Evolutionary conservation across 495 filamentous ascomycete species (phyloP), one percentile per base, ranked within the genome.

Genomic region (Aspergillus diversus): DNA sequence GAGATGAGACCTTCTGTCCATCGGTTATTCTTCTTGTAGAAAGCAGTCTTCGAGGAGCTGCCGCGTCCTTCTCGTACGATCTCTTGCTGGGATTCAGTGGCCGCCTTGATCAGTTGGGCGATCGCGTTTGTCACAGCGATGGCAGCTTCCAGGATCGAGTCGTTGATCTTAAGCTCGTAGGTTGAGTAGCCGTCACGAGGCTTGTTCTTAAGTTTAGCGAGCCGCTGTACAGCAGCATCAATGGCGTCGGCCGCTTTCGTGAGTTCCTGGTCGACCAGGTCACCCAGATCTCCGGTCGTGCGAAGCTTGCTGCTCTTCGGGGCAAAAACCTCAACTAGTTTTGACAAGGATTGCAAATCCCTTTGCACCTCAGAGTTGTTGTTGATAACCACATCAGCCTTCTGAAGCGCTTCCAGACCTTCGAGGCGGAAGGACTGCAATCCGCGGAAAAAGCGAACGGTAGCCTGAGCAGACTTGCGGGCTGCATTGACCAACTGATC

Each of bases 11-110:
- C 95, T 72, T 99, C 96, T 0, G 95, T 98, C 95, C 95, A 99
- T 46, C 95, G 88, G 68, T 92, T 92, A 83, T 97, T 96, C 80
- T 97, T 97, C 85, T 99, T 99, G 87, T 99, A 99, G 82, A 98
- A 99, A 39, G 92, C 92, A n/a, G 94, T 93, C 31, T 87, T 84
- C 43, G 92, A 95, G 42, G 92, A 90, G 58, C 87, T 90, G 57
- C 95, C 95, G 12, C 92, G 89, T 15, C 95, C 95, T 71, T 97
- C 91, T 49, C 92, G 88, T n/a, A 99, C 95, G 70, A 99, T 99
- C 76, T 99, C 95, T 72, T 97, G 89, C 72, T 99, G 95, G 2
- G 92, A 93, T 39, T 84, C 88, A 3, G 96, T 97, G 62, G 95
- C 95, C 7, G 95, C 96, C 77, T 95, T 94, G 84, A 99, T 97